Evolutionary conservation across 2,329 filamentous ascomycete genomes (phyloP), one percentile per base, ranked within the genome.

Genomic region (Phaeoacremonium minimum): DNA sequence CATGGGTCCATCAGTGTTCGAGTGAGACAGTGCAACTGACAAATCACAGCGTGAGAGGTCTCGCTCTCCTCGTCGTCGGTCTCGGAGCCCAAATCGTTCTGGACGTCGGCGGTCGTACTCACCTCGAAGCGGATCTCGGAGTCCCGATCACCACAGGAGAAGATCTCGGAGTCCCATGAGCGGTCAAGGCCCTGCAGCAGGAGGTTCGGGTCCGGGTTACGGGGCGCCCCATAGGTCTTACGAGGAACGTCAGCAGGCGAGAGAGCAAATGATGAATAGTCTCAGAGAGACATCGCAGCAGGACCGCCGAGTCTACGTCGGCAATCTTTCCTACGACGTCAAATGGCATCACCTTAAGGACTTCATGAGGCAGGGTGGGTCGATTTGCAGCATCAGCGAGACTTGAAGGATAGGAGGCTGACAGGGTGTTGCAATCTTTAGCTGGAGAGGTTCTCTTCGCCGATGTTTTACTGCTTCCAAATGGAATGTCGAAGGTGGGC

Each of bases 401-500:
- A 42, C 39, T 42, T 33, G 46, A 48, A 45, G 50, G 45, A 38
- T 44, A 45, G 40, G 42, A 46, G 41, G 55, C 67, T 71, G 57
- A 71, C 64, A 50, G 53, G 47, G 30, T 32, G 38, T 37, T 39
- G 37, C 43, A 48, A 38, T 37, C 53, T 58, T 41, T 69, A 97
- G 93, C 93, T 74, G 93, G 93, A 79, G 91, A 97, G 69, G 93
- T 98, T 66, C 82, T 97, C 73, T 98, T 95, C 74, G 93, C 93
- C 75, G 93, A 98, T 79, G 93, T 98, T 63, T 83, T 98, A 71
- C 78, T 95, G 69, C 89, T 98, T 84, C 93, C 93, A 61, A 98
- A 98, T 80, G 93, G 93, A 90, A 98, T 98, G 93, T 97, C 91
- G 87, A 98, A 98, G 91, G 91, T 97, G 90, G 88, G 87, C 89